Evolutionary conservation across 208 protist species (phyloP), one percentile per base, ranked within the genome.

Genomic region (Leishmania arabica): DNA sequence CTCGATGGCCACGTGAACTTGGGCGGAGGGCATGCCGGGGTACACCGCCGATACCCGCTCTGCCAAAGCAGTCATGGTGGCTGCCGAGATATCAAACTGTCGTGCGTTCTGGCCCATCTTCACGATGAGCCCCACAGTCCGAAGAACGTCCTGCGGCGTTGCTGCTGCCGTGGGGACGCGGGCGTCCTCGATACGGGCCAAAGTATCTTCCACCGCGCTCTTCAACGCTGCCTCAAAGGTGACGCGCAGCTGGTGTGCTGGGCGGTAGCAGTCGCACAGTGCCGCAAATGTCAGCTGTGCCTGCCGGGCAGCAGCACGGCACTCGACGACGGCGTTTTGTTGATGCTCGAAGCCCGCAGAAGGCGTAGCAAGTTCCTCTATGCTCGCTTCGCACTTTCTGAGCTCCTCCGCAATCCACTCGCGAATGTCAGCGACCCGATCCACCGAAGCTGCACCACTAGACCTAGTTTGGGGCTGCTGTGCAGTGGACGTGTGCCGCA

Each of bases 71-170:
- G 66, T 73, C 13, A 42, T 72, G 8, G 81, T 81, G 54, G 75
- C 31, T 34, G 75, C 72, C 11, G 84, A 80, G 5, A 81, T 31
- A 74, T 66, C 74, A 49, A 75, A 81, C 77, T 89, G 75, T 24
- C 83, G 69, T 58, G 82, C 86, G 1, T 76, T 65, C 11, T 85
- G 85, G 24, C 86, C 87, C 87, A 94, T 91, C 66, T 77, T 81
- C 37, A 87, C 53, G 47, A 91, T 81, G 6, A 88, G 79, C 11
- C 47, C 72, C 49, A 85, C 79, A 21, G 77, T 83, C 37, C 58
- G 58, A 37, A 89, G 79, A 27, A 83, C 58, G 27, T 86, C 79
- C 17, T 62, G 40, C 13, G 62, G 21, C 31, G 68, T 65, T 49
- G 75, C 15, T 31, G 42, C 17, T 7, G 58, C n/a, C 31, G 45